These are phyloP conservation scores for Lachnellula subtilissima DNA, from an alignment of 2,329 filamentous ascomycete species.

Conservation along the genomic window DNA sequence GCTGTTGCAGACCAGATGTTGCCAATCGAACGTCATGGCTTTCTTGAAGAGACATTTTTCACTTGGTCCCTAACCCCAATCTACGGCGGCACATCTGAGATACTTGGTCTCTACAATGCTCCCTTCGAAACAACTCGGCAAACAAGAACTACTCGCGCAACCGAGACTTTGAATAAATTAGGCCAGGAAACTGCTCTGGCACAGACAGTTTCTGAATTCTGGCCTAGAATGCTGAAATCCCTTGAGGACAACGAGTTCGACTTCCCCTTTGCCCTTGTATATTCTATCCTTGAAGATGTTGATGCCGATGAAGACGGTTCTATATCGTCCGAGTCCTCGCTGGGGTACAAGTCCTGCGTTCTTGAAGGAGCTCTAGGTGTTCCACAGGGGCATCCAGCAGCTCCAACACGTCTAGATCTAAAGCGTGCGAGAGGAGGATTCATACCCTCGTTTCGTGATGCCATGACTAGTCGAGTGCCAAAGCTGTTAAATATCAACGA, in stretches of 20 bases:
- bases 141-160: conserved; percentile 69
- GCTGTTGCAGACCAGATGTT: conserved; percentile 78
- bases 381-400: conserved; percentile 56
- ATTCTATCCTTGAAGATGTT: conserved; percentile 66
- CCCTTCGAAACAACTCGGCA: conserved; percentile 74
- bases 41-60: conserved; percentile 74
- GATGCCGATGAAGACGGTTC: conserved; percentile 62
- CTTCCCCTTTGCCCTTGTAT: conserved; percentile 70
- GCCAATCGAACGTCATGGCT: conserved; percentile 64
- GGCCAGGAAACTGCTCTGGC: conserved; percentile 69
- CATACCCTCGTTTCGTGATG: conserved; percentile 69
- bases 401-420: conserved; percentile 60
- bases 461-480: conserved; percentile 62
- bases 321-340: conserved; percentile 59
- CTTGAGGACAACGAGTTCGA: conserved; percentile 70
- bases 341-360: conserved; percentile 58
- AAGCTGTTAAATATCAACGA: conserved; percentile 61
- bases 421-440: conserved; percentile 67
- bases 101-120: conserved; percentile 74
- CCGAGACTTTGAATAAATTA: conserved; percentile 71
- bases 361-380: conserved; percentile 70
- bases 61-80: conserved; percentile 55
- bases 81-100: conserved; percentile 65
- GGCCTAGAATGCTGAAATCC: conserved; percentile 61
- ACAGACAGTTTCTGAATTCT: conserved; percentile 66